phyloP scores from a whole-genome alignment of 2,329 filamentous ascomycete genomes.

The Pestalotiopsis sp. region DNA sequence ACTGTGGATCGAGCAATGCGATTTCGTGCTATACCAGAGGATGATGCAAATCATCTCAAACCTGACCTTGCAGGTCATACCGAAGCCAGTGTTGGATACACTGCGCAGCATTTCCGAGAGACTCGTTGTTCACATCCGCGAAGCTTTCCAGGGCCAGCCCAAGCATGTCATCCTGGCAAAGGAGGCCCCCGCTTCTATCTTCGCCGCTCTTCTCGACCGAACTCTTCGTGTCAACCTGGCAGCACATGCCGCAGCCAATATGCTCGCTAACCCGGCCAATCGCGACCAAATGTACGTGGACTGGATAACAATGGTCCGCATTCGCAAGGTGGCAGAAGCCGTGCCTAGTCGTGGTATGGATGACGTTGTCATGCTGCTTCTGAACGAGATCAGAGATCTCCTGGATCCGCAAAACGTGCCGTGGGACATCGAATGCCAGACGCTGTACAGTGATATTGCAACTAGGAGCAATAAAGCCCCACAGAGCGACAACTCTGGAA shows the following conservation, averaged over 20 bases:
- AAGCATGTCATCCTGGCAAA: conserved; percentile 85
- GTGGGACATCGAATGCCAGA: conserved; percentile 65
- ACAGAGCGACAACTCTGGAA: conserved; percentile 36
- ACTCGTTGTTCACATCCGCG: conserved; percentile 78
- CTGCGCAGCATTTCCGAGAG: conserved; percentile 83
- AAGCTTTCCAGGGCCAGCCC: conserved; percentile 84
- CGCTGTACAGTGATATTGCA: conserved; percentile 60
- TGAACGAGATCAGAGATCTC: conserved; percentile 70
- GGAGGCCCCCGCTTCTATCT: conserved; percentile 83
- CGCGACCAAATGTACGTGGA: conserved; percentile 95
- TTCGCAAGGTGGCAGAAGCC: conserved; percentile 64
- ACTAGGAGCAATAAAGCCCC: conserved; percentile 47
- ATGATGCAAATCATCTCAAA: conserved; percentile 91
- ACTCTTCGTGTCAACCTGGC: conserved; percentile 90
- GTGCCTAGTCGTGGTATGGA: conserved; percentile 67
- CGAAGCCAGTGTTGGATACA: conserved; percentile 83
- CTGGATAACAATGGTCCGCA: conserved; percentile 71
- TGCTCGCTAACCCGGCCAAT: conserved; percentile 86
- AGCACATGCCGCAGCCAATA: conserved; percentile 90
- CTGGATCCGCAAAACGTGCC: conserved; percentile 68
- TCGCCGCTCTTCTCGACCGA: conserved; percentile 82
- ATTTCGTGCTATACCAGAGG: conserved; percentile 93
- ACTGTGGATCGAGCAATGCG: conserved; percentile 93
- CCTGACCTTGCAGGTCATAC: conserved; percentile 89
- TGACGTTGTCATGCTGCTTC: conserved; percentile 62